Conservation (phyloP, 1,284 basidiomycete species). For the Apiotrichum gamsii region DNA sequence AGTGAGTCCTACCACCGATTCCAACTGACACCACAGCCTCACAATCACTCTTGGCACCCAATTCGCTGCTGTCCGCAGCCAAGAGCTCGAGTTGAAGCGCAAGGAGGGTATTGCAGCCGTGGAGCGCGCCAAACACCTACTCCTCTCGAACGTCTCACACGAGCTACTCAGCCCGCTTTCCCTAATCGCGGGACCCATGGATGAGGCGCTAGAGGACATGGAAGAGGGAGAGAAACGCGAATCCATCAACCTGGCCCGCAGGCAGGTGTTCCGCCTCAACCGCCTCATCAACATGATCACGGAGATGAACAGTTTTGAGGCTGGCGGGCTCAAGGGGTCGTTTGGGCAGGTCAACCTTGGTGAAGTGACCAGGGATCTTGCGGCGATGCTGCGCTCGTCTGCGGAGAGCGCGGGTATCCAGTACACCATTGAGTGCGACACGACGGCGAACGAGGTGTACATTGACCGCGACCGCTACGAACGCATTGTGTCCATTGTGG, state of each 20-base stretch:
- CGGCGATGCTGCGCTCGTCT: constrained; percentile 41
- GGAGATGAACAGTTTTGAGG: constrained; percentile 42
- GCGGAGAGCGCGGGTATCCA: constrained; percentile 34
- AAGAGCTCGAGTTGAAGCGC: constrained; percentile 32
- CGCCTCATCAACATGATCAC: constrained; percentile 43
- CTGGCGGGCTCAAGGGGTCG: constrained; percentile 31
- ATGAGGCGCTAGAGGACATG: constrained; percentile 34
- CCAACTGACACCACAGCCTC: constrained; percentile 5
- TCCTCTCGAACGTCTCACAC: constrained; percentile 45
- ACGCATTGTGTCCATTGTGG: constrained; percentile 36
- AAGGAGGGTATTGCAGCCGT: constrained; percentile 47
- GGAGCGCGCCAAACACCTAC: constrained; percentile 43
- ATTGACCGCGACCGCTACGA: constrained; percentile 35
- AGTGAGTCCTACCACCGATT: neutral
- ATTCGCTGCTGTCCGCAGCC: constrained; percentile 18
- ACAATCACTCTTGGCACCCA: constrained; percentile 23
- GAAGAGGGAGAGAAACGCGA: constrained; percentile 32
- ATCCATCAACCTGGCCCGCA: constrained; percentile 35
- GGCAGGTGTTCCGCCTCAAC: constrained; percentile 38
- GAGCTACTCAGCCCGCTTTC: constrained; percentile 47
- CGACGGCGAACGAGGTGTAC: constrained; percentile 31
- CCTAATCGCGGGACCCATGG: constrained; percentile 43
- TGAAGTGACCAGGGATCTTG: constrained; percentile 41
- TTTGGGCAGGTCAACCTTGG: constrained; percentile 45
- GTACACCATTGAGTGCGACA: constrained; percentile 42